Evolutionary conservation across 1,284 basidiomycete genomes (phyloP), one percentile per base, ranked within the genome.

Genomic region (Trametes polyzona): DNA sequence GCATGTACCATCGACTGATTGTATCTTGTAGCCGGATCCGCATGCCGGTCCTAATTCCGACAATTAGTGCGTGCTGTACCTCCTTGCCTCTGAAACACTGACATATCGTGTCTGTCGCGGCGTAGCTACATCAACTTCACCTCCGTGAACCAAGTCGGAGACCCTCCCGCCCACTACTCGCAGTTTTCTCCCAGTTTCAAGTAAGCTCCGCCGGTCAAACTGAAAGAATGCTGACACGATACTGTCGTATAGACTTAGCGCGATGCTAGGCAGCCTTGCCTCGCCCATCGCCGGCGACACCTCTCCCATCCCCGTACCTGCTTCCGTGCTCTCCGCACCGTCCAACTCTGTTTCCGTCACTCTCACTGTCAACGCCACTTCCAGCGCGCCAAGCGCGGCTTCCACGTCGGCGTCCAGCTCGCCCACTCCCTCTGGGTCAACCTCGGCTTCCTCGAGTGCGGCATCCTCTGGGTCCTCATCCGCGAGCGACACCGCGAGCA

Each of bases 41-140:
- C 30, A 71, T 46, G 83, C 82, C 47, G 85, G 84, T 42, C 81
- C 84, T 0, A 74, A 83, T 67, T 81, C 82, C 19, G 69, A 73
- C 55, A 61, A 65, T 16, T 87, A 86, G 84, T 87, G 65, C 42
- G 83, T 75, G 12, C 19, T 21, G 48, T 40, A 21, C 14, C 24
- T n/a, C 1, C 21, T 24, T 16, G 12, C 17, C 11, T 29, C n/a
- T 6, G 11, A 21, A 2, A 50, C 41, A 27, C 14, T 19, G 9
- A 37, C 24, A 40, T 49, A n/a, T n/a, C 26, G 7, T 36, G 1
- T 55, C 11, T 48, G 27, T 33, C 19, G 10, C 17, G 32, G 12
- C 16, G 1, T 23, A 87, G 85, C 63, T 89, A 88, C 69, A 69
- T 90, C 61, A 78, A 78, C 58, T 86, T 90, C 67, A 78, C 74